phyloP scores from a whole-genome alignment of 1,139 yeast genomes.

The Blastobotrys malaysiensis region DNA sequence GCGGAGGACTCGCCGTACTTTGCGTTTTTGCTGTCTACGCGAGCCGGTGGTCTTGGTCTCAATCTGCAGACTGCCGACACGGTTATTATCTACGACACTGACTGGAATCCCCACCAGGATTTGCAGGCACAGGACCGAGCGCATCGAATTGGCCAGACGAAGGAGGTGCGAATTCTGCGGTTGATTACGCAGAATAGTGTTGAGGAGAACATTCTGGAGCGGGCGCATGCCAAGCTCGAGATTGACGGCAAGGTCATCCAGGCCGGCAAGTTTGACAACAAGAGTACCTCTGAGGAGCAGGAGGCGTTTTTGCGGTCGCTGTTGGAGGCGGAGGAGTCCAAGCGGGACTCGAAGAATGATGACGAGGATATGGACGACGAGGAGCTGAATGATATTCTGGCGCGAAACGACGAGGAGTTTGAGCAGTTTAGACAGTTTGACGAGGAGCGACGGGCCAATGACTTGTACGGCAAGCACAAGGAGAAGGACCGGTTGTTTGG shows the following conservation, averaged over 20 bases:
- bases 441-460: slow-evolving; percentile 48
- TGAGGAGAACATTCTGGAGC: slow-evolving; percentile 87
- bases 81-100: slow-evolving; percentile 92
- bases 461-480: slow-evolving; percentile 39
- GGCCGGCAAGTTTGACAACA: slow-evolving; percentile 97
- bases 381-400: slow-evolving; percentile 77
- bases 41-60: slow-evolving; percentile 98
- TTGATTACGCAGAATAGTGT: slow-evolving; percentile 90
- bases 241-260: slow-evolving; percentile 98
- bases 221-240: slow-evolving; percentile 91
- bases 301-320: slow-evolving; percentile 85
- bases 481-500: slow-evolving; percentile 51
- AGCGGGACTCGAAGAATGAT: slow-evolving; percentile 44
- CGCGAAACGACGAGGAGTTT: slow-evolving; percentile 74
- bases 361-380: slow-evolving; percentile 53
- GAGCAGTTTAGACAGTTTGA: slow-evolving; percentile 64
- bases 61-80: slow-evolving; percentile 97
- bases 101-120: slow-evolving; percentile 99
- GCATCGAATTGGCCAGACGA: slow-evolving; percentile 96
- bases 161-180: slow-evolving; percentile 89
- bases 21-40: slow-evolving; percentile 81
- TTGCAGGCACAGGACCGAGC: slow-evolving; percentile 98
- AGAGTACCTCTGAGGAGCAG: slow-evolving; percentile 94
- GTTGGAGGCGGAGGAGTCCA: slow-evolving; percentile 69
- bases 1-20: slow-evolving; percentile 84